Evolutionary conservation across 1,284 basidiomycete species (phyloP).

Genomic region (Cystobasidium pallidum): DNA sequence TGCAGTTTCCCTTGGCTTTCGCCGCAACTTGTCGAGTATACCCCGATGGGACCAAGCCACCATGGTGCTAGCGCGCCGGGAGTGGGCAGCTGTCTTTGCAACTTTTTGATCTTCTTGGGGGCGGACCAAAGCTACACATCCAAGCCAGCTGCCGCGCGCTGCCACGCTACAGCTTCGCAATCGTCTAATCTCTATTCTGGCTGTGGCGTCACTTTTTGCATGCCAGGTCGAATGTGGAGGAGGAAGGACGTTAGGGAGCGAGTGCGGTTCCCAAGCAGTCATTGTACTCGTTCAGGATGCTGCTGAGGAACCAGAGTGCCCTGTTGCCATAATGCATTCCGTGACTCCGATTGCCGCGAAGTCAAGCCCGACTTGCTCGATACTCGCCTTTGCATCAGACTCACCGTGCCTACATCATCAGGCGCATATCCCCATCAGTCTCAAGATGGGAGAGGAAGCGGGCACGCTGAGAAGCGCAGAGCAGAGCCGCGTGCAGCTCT

Average conservation of each 20-base stretch:
- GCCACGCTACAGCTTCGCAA: no score
- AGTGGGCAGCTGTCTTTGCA: background rate
- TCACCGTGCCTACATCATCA: background rate
- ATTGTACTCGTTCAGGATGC: no score
- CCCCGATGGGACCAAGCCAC: slow-evolving; percentile 21
- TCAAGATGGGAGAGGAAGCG: slow-evolving; percentile 16
- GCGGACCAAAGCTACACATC: no score
- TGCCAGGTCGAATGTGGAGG: no score
- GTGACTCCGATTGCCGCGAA: background rate
- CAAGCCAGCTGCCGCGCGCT: no score
- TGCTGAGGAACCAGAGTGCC: no score
- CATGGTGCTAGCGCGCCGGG: slow-evolving; percentile 7
- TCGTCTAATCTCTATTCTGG: no score
- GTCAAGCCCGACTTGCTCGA: background rate
- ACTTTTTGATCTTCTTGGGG: no score
- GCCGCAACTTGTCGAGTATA: slow-evolving; percentile 22
- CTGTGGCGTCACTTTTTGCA: no score
- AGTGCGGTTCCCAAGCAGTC: no score
- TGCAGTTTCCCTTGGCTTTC: slow-evolving; percentile 30
- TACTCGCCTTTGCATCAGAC: background rate
- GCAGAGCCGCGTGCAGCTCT: slow-evolving; percentile 72
- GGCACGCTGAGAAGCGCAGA: slow-evolving; percentile 4
- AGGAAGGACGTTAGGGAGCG: no score
- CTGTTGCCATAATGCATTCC: no score
- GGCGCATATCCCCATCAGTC: background rate